A percentile compares a stretch with the other conserved stretches of the same genome.
These are phyloP conservation scores for Diplocarpon rosae DNA, from an alignment of 2,329 filamentous ascomycete genomes.

Conservation along the genomic window DNA sequence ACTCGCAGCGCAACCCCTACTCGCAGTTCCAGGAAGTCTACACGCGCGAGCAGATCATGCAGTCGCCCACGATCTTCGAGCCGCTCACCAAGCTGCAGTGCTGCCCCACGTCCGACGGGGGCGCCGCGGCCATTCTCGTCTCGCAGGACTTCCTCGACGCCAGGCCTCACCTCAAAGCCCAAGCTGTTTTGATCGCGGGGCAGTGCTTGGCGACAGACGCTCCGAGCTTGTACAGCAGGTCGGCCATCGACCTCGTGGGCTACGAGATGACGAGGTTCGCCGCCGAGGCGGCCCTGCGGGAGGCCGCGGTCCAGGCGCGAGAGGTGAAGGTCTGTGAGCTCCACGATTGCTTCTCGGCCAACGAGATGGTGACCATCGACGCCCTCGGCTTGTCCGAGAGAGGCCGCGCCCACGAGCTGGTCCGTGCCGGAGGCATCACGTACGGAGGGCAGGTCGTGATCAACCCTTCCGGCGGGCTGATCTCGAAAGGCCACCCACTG, in stretches of 20 bases:
- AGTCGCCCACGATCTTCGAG: slow-evolving; percentile 66
- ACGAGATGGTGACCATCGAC: slow-evolving; percentile 86
- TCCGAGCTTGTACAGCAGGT: slow-evolving; percentile 65
- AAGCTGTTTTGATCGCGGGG: slow-evolving; percentile 82
- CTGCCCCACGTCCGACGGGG: slow-evolving; percentile 91
- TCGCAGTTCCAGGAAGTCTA: slow-evolving; percentile 96
- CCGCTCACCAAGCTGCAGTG: slow-evolving; percentile 97
- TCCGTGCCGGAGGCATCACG: slow-evolving; percentile 78
- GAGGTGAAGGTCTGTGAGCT: slow-evolving; percentile 82
- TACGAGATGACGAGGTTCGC: slow-evolving; percentile 74
- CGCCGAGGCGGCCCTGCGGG: slow-evolving; percentile 54
- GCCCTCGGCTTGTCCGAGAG: slow-evolving; percentile 67
- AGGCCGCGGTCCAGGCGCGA: slow-evolving; percentile 57
- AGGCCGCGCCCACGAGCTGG: slow-evolving; percentile 86
- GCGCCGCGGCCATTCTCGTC: slow-evolving; percentile 78
- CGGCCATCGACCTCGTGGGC: slow-evolving; percentile 80
- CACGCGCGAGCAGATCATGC: slow-evolving; percentile 69
- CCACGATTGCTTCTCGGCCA: slow-evolving; percentile 94
- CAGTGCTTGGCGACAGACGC: slow-evolving; percentile 81
- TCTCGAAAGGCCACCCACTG: slow-evolving; percentile 91
- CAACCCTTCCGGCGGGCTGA: slow-evolving; percentile 89
- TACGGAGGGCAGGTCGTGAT: slow-evolving; percentile 70
- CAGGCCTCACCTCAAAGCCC: slow-evolving; percentile 67
- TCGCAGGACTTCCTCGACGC: slow-evolving; percentile 81
- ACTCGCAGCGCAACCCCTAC: slow-evolving; percentile 89